These are phyloP conservation scores for Amanita rubescens DNA, from an alignment of 768 basidiomycete genomes.

Conservation along the genomic window DNA sequence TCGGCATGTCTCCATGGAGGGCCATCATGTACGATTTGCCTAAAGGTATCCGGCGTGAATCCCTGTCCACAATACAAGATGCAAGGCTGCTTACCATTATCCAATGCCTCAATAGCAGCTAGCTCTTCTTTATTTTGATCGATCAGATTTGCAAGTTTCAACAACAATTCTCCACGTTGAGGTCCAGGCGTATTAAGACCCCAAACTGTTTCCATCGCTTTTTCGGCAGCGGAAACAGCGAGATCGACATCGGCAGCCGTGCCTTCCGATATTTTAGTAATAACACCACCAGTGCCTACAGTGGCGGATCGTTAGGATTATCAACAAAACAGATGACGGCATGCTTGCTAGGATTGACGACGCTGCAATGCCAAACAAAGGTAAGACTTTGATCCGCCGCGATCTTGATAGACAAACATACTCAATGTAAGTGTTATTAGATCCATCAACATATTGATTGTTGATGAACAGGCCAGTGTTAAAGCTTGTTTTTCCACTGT, in stretches of 20 bases:
- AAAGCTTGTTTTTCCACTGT: conserved; percentile 53
- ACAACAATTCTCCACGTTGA: conserved; percentile 47
- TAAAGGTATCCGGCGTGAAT: not conserved
- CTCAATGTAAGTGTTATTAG: conserved; percentile 3
- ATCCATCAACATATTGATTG: conserved; percentile 7
- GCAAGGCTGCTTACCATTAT: conserved; percentile 40
- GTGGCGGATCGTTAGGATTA: not conserved
- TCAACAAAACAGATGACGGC: not conserved
- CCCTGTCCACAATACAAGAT: not conserved
- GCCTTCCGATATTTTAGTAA: conserved; percentile 52
- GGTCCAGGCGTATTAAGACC: conserved; percentile 51
- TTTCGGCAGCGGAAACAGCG: conserved; percentile 64
- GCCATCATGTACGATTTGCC: conserved; percentile 44
- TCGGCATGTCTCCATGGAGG: conserved; percentile 41
- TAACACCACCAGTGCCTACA: conserved; percentile 56
- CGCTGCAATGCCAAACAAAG: conserved; percentile 25
- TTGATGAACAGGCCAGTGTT: conserved; percentile 37
- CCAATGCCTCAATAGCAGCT: conserved; percentile 66
- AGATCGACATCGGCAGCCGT: conserved; percentile 65
- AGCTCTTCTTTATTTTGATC: conserved; percentile 56
- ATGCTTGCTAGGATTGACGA: conserved; percentile 47
- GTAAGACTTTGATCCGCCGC: too few relatives aligned
- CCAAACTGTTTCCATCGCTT: conserved; percentile 54
- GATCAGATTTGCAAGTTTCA: conserved; percentile 58
- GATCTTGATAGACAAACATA: too few relatives aligned